phyloP scores from a whole-genome alignment of 106 monocot species.

The Vanilla planifolia region DNA sequence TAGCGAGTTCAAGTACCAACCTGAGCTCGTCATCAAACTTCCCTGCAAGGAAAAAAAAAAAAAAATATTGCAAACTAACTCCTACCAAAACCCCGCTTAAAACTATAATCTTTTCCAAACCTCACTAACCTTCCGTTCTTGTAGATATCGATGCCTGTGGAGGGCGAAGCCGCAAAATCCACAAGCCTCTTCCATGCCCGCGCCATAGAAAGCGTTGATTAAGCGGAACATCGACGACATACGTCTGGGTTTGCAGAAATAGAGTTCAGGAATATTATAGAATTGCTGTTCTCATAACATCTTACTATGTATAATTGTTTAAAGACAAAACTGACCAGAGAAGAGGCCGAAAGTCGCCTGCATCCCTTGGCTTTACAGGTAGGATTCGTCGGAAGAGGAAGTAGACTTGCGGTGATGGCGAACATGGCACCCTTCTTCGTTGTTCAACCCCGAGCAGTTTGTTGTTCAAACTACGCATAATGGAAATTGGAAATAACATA shows the following conservation, averaged over 20 bases:
- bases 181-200: neutral
- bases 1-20: constrained; percentile 82
- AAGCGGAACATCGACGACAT: neutral
- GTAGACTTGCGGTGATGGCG: neutral
- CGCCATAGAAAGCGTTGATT: neutral
- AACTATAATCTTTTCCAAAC: neutral
- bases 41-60: constrained; percentile 16
- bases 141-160: constrained; percentile 16
- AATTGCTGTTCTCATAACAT: neutral
- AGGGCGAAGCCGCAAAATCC: constrained; percentile 12
- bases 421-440: neutral
- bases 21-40: constrained; percentile 76
- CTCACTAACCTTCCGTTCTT: constrained; percentile 13
- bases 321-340: constrained; percentile 11
- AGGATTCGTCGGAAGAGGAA: constrained; percentile 2
- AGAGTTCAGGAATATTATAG: neutral
- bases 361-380: neutral
- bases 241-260: constrained; percentile 1
- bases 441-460: neutral
- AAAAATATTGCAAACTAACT: neutral
- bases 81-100: neutral
- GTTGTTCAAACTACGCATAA: neutral
- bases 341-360: neutral
- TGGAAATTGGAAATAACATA: no score
- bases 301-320: neutral